phyloP scores from a whole-genome alignment of 228 moss, liverwort and hornwort species.

The Sphagnum fallax region DNA sequence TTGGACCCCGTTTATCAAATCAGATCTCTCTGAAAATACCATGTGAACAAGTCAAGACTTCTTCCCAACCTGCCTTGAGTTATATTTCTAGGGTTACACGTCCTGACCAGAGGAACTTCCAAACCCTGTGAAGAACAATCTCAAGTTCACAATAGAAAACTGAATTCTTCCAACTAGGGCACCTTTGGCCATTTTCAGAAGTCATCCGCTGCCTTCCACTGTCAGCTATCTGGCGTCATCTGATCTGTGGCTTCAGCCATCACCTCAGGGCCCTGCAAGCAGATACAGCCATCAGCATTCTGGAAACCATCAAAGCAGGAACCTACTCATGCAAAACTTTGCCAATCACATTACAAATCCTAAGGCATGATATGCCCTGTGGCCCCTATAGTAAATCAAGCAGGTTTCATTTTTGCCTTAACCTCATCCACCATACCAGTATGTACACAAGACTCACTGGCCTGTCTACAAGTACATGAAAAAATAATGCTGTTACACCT shows the following conservation, averaged over 20 bases:
- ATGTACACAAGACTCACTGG: too few relatives aligned
- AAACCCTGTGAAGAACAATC: neutral
- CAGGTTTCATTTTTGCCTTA: too few relatives aligned
- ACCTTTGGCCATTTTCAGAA: constrained; percentile 14
- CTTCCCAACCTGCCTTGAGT: constrained; percentile 11
- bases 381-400: neutral
- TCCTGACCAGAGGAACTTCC: neutral
- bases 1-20: neutral
- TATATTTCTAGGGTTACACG: constrained; percentile 4
- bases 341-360: constrained; percentile 5
- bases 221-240: neutral
- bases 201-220: constrained; percentile 7
- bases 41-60: constrained; percentile 8
- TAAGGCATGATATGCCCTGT: neutral
- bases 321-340: constrained; percentile 11
- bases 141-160: too few relatives aligned
- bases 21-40: neutral
- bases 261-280: constrained; percentile 66
- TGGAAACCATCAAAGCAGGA: constrained; percentile 1
- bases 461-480: too few relatives aligned
- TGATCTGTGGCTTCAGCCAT: constrained; percentile 27
- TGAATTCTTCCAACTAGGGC: constrained; percentile 8
- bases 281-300: constrained; percentile 9
- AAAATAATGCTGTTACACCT: too few relatives aligned
- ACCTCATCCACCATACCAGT: too few relatives aligned